Conservation (phyloP, 306 rosid genomes). For the Fragaria nilgerrensis region DNA sequence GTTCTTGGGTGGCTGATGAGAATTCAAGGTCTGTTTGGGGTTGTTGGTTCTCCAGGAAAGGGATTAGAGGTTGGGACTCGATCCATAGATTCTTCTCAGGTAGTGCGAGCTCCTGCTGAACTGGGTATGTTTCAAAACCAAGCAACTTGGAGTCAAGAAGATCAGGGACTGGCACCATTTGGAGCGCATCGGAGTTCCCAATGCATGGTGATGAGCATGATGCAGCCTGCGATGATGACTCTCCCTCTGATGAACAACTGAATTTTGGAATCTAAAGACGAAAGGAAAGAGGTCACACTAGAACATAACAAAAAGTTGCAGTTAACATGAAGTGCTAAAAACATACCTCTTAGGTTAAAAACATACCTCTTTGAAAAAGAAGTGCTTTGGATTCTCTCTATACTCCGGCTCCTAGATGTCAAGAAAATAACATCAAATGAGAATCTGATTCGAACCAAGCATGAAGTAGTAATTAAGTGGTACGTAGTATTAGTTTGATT, state of each 20-base stretch:
- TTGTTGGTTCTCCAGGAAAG: conserved; percentile 39
- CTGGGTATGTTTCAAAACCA: conserved; percentile 20
- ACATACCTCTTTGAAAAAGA: not conserved
- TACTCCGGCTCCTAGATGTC: not conserved
- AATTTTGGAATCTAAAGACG: conserved; percentile 49
- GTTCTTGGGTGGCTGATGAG: conserved; percentile 46
- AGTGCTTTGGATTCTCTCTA: not conserved
- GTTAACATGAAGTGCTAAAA: not conserved
- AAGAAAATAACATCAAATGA: not conserved
- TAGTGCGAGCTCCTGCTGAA: conserved; percentile 36
- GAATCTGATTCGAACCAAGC: not conserved
- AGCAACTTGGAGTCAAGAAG: conserved; percentile 37
- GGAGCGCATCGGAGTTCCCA: conserved; percentile 35
- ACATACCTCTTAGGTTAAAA: not conserved
- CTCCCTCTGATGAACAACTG: conserved; percentile 64
- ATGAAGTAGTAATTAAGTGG: not conserved
- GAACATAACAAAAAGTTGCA: not conserved
- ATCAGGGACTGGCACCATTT: conserved; percentile 62
- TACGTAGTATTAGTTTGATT: not conserved
- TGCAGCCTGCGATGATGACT: conserved; percentile 40
- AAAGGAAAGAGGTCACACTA: not conserved
- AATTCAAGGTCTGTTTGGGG: conserved; percentile 39
- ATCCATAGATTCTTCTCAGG: conserved; percentile 32
- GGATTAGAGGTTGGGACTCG: conserved; percentile 26
- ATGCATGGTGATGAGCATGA: conserved; percentile 34